Conservation (phyloP, 2,329 filamentous ascomycete species). For the Endocalyx cinctus region DNA sequence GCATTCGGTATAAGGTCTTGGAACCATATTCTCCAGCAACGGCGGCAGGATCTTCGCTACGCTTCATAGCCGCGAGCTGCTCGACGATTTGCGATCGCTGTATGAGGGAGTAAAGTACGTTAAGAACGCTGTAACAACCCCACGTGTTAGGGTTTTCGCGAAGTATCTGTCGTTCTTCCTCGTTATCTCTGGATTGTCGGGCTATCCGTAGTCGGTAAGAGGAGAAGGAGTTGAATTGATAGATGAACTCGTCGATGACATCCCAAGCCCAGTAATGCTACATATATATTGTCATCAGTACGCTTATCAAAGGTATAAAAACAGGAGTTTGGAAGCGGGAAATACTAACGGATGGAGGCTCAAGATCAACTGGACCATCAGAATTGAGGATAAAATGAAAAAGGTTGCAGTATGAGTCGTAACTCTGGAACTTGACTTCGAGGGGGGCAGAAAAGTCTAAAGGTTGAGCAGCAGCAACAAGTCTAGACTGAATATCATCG, state of each 20-base stretch:
- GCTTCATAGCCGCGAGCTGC: constrained; percentile 91
- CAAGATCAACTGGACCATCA: constrained; percentile 95
- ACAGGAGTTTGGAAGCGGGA: background rate
- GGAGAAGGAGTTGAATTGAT: constrained; percentile 99
- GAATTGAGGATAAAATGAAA: constrained; percentile 99
- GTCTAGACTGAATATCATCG: constrained; percentile 89
- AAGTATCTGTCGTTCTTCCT: constrained; percentile 87
- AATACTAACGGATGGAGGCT: constrained; percentile 82
- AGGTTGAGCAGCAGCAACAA: constrained; percentile 87
- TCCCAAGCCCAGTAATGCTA: constrained; percentile 99
- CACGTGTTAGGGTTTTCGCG: constrained; percentile 98
- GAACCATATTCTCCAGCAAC: constrained; percentile 94
- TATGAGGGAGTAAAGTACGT: constrained; percentile 98
- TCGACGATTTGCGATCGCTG: constrained; percentile 97
- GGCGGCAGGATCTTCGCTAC: constrained; percentile 80
- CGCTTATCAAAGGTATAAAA: constrained; percentile 1
- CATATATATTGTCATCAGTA: constrained; percentile 40
- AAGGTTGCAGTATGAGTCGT: constrained; percentile 98
- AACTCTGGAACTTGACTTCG: constrained; percentile 96
- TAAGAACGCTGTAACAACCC: constrained; percentile 99
- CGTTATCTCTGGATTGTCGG: constrained; percentile 69
- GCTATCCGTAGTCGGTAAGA: constrained; percentile 92
- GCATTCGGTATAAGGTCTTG: constrained; percentile 93
- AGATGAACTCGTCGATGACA: constrained; percentile 99
- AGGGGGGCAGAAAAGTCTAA: constrained; percentile 94